Base-by-base conservation (phyloP, 345 rosid species). In the Boechera stricta region DNA sequence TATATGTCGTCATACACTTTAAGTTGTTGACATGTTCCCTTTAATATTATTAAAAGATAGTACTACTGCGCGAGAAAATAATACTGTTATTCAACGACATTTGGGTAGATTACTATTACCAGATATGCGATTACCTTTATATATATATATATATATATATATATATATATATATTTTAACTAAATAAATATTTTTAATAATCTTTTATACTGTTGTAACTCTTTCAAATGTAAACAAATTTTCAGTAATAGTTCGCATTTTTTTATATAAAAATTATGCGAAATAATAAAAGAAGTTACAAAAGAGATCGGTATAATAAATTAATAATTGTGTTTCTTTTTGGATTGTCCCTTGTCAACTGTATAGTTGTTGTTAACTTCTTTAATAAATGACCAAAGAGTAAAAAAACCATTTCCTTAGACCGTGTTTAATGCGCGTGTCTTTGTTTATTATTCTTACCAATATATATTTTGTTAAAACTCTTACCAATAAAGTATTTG, bases 391-490 rank as follows among this genome's bases (percentile, higher is more conserved):
- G 18, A 67, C 32, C 45, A 36, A 0, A 6, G 49, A 66, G 51
- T 55, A 15, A 74, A 42, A 31, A 44, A 44, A 24, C 1, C 2
- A 38, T 29, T 39, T 62, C 18, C 21, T 5, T 13, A 10, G 24
- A 76, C 74, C 70, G 75, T 53, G 75, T 76, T 69, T 10, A 53
- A 33, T 53, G 65, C 64, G 75, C 5, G 70, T 32, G 39, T 69
- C 56, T 76, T 68, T 76, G 56, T 39, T 68, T 60, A 51, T 4
- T 5, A 12, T 65, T 65, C 39, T 31, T 33, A 74, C 72, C 15
- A 16, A 13, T 53, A 63, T 38, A 26, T 7, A 6, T 35, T 8
- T 35, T 35, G 38, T 35, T 7, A 35, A 35, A 35, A 7, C 9
- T 64, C 48, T 29, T 42, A 74, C 64, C 13, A n/a, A 12, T 52